Percentiles rank a stretch among this genome's conserved stretches.
phyloP scores from a whole-genome alignment of 345 rosid genomes.

The Euphorbia peplus region DNA sequence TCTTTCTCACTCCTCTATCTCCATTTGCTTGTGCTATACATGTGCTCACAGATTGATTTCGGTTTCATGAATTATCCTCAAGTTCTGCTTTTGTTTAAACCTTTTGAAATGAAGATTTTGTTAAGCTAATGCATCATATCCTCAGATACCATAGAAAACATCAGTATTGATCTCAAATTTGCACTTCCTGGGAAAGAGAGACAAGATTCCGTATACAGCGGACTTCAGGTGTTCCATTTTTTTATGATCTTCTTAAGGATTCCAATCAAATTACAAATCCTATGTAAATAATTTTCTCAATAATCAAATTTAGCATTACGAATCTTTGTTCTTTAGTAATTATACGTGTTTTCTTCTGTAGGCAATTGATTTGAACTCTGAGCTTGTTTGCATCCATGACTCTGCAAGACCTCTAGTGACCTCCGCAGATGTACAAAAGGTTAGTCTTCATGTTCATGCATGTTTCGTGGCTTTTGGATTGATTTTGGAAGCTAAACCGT shows the following conservation, averaged over 20 bases:
- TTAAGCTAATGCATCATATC: constrained; percentile 17
- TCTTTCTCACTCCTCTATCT: not conserved
- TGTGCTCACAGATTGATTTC: not conserved
- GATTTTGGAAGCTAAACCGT: not conserved
- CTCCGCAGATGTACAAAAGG: constrained; percentile 70
- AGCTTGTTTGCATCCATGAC: constrained; percentile 94
- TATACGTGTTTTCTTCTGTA: constrained; percentile 23
- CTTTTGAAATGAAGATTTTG: not conserved
- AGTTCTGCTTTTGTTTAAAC: not conserved
- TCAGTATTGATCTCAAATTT: constrained; percentile 62
- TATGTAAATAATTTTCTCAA: not conserved
- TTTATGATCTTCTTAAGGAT: not conserved
- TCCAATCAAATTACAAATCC: no score
- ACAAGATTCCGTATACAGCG: constrained; percentile 87
- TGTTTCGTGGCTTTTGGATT: not conserved
- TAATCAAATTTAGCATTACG: not conserved
- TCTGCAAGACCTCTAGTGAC: constrained; percentile 86
- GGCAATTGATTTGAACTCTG: constrained; percentile 60
- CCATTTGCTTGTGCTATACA: not conserved
- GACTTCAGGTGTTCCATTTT: constrained; percentile 65
- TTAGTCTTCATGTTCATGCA: constrained; percentile 16
- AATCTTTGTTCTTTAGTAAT: not conserved
- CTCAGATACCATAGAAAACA: constrained; percentile 50
- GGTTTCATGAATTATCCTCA: not conserved
- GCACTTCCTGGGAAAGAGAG: constrained; percentile 93